phyloP scores from a whole-genome alignment of 768 basidiomycete genomes.

The Podaxis pistillaris region DNA sequence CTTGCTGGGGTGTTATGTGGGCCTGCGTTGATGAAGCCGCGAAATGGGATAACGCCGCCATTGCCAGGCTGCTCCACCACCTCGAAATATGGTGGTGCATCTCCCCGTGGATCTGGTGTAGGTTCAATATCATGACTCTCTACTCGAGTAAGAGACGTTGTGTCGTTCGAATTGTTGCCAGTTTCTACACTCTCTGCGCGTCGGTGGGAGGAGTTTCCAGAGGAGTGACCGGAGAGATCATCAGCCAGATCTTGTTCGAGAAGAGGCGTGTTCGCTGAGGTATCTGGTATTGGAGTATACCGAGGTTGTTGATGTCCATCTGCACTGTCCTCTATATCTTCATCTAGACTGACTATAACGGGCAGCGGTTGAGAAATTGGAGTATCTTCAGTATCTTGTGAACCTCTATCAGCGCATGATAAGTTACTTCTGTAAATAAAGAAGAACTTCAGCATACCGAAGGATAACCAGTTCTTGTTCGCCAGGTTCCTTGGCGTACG shows the following conservation, averaged over 20 bases:
- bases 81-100: conserved; percentile 70
- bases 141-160: conserved; percentile 26
- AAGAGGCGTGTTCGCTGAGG: conserved; percentile 41
- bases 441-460: conserved; percentile 29
- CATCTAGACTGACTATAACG: conserved; percentile 36
- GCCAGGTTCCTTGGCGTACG: conserved; percentile 82
- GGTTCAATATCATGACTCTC: conserved; percentile 22
- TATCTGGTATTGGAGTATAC: conserved; percentile 39
- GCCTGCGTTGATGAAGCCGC: not conserved
- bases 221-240: conserved; percentile 22
- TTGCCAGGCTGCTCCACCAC: conserved; percentile 29
- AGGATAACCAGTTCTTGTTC: conserved; percentile 77
- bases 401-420: conserved; percentile 35
- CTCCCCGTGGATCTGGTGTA: conserved; percentile 47
- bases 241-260: conserved; percentile 31
- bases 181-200: conserved; percentile 24
- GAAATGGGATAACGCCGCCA: not conserved
- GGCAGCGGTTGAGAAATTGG: conserved; percentile 37
- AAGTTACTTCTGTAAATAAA: not conserved
- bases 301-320: conserved; percentile 27
- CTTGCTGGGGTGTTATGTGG: not conserved
- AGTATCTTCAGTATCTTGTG: conserved; percentile 51
- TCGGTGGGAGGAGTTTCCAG: conserved; percentile 20
- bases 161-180: conserved; percentile 33
- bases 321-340: conserved; percentile 33